These are phyloP conservation scores for Paecilomyces sp. DNA, from an alignment of 2,329 filamentous ascomycete species.

Conservation along the genomic window DNA sequence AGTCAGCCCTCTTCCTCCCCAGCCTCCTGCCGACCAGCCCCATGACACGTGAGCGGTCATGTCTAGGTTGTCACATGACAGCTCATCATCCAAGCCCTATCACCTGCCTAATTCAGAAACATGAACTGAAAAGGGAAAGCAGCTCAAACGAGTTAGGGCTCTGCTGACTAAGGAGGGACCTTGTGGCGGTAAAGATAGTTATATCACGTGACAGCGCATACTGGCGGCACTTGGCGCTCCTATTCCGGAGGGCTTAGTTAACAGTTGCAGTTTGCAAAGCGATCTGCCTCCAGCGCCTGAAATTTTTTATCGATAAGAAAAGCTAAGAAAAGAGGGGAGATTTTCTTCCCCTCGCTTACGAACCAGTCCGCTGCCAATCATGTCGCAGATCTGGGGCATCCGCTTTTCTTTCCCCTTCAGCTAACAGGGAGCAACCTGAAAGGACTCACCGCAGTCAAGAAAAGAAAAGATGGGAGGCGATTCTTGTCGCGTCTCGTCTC, in stretches of 20 bases:
- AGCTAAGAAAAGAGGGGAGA: not conserved
- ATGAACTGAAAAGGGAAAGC: not conserved
- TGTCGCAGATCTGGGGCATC: not conserved
- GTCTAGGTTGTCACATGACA: not conserved
- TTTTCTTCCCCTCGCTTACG: not conserved
- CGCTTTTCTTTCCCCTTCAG: not conserved
- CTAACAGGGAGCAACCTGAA: not conserved
- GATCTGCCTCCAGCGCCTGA: not conserved
- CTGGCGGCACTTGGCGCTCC: not conserved
- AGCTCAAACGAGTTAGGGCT: not conserved
- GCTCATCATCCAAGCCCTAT: not conserved
- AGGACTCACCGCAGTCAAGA: not conserved
- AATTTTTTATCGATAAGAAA: not conserved
- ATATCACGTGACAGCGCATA: not conserved
- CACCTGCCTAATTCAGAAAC: not conserved
- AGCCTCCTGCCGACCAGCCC: not conserved
- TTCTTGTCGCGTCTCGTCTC: not conserved
- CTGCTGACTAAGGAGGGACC: not conserved
- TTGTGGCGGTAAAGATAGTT: not conserved
- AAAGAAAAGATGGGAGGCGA: not conserved
- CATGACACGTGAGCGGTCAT: not conserved
- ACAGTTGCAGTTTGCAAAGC: not conserved
- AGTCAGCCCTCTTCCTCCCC: not conserved
- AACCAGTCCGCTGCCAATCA: not conserved
- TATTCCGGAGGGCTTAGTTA: not conserved